Percentiles rank a stretch among this genome's conserved stretches.
phyloP scores from a whole-genome alignment of 208 protist species.

The Trypanosoma cruzi region DNA sequence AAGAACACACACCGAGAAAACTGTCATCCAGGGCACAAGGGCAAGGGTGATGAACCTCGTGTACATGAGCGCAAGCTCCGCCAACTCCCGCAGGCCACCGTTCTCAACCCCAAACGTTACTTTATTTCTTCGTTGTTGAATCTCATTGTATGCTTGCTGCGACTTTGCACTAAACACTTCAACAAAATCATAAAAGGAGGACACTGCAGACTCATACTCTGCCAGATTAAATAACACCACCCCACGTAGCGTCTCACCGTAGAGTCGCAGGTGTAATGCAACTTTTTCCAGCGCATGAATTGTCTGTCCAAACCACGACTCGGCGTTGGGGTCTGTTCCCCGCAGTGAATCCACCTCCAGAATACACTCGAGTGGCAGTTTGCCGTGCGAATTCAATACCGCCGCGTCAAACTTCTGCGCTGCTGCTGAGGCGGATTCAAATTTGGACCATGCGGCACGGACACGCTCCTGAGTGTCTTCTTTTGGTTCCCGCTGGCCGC shows the following conservation, averaged over 20 bases:
- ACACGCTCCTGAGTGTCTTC: conserved; percentile 8
- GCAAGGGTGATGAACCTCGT: conserved; percentile 21
- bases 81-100: conserved; percentile 2
- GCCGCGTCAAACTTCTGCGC: conserved; percentile 11
- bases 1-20: conserved; percentile 29
- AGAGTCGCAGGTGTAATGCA: conserved; percentile 11
- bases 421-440: conserved; percentile 10
- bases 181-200: background rate
- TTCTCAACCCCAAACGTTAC: conserved; percentile 8
- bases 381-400: background rate
- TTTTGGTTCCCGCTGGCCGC: background rate
- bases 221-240: conserved; percentile 10
- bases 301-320: background rate
- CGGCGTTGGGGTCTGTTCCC: background rate
- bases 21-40: conserved; percentile 36
- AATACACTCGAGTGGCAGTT: conserved; percentile 18
- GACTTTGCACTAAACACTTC: background rate
- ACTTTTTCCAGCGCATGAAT: background rate
- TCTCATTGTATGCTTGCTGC: background rate
- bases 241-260: conserved; percentile 15
- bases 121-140: conserved; percentile 16
- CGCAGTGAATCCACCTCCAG: conserved; percentile 14
- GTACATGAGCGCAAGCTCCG: conserved; percentile 6
- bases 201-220: conserved; percentile 11
- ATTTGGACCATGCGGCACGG: conserved; percentile 1